Evolutionary conservation across 73 alveolate species (phyloP).

Genomic region (Tetrahymena malaccensis): DNA sequence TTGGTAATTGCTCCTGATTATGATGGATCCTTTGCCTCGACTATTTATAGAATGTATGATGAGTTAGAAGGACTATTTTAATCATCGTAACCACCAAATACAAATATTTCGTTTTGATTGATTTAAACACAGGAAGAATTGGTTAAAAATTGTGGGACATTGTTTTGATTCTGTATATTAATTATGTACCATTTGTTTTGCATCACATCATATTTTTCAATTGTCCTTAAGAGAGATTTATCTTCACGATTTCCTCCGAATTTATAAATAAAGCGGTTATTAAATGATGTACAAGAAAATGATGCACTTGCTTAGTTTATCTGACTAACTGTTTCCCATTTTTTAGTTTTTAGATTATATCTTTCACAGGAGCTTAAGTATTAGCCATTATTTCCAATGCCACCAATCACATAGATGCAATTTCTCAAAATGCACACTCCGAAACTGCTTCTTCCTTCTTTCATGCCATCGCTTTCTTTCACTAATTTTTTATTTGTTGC

Average conservation of each 20-base stretch:
- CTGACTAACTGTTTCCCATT: slow-evolving; percentile 1
- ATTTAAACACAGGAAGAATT: slow-evolving; percentile 21
- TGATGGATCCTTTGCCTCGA: background rate
- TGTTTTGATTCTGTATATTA: background rate
- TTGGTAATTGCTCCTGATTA: background rate
- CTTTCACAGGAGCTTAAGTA: background rate
- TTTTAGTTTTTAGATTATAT: background rate
- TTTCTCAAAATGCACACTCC: background rate
- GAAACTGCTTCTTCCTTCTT: background rate
- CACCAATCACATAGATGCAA: slow-evolving; percentile 16
- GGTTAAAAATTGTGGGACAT: background rate
- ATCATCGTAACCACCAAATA: slow-evolving; percentile 37
- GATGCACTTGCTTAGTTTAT: background rate
- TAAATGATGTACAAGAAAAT: slow-evolving; percentile 18
- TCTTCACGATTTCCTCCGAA: slow-evolving; percentile 31
- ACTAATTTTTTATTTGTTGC: background rate
- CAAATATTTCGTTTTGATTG: slow-evolving; percentile 10
- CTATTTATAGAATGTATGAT: slow-evolving; percentile 4
- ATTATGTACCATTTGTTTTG: slow-evolving; percentile 6
- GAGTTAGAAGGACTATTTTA: background rate
- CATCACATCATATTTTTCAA: slow-evolving; percentile 25
- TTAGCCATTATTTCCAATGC: background rate
- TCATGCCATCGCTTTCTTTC: background rate
- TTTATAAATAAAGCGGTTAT: slow-evolving; percentile 30
- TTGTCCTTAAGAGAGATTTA: background rate